Percentiles rank a stretch among this genome's conserved stretches.
phyloP scores from a whole-genome alignment of 2,329 filamentous ascomycete species.

The Knoxdaviesia capensis region DNA sequence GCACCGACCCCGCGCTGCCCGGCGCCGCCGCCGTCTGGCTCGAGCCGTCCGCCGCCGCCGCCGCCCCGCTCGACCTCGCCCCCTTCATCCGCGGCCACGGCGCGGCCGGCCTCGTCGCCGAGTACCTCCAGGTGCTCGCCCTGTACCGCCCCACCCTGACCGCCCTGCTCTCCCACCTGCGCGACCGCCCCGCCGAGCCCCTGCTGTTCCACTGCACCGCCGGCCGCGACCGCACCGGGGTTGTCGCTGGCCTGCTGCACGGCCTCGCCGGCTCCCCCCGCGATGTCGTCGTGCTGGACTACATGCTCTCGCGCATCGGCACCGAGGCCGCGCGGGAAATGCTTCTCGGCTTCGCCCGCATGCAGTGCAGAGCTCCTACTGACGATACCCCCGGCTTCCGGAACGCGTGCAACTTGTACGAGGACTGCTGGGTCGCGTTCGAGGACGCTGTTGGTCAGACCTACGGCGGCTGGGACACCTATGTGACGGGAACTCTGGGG shows the following conservation, averaged over 20 bases:
- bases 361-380: constrained; percentile 15
- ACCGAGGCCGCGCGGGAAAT: constrained; percentile 27
- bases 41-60: constrained; percentile 9
- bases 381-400: constrained; percentile 24
- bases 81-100: constrained; percentile 25
- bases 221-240: constrained; percentile 32
- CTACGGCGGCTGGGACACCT: constrained; percentile 28
- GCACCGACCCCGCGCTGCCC: constrained; percentile 22
- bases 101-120: constrained; percentile 19
- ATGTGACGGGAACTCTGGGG: constrained; percentile 22
- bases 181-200: constrained; percentile 21
- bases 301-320: constrained; percentile 32
- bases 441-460: constrained; percentile 18
- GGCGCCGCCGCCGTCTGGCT: constrained; percentile 27
- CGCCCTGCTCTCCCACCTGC: constrained; percentile 24
- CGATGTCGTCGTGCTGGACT: constrained; percentile 25
- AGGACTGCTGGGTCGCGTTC: constrained; percentile 24
- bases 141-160: constrained; percentile 21
- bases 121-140: constrained; percentile 25
- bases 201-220: constrained; percentile 37
- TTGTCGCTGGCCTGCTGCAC: constrained; percentile 28
- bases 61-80: constrained; percentile 17
- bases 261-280: constrained; percentile 24
- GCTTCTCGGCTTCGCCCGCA: constrained; percentile 21
- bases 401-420: constrained; percentile 23